Percentiles rank a stretch among this genome's conserved stretches.
These are phyloP conservation scores for Kodamaea ohmeri DNA, from an alignment of 1,139 yeast genomes.

Conservation along the genomic window DNA sequence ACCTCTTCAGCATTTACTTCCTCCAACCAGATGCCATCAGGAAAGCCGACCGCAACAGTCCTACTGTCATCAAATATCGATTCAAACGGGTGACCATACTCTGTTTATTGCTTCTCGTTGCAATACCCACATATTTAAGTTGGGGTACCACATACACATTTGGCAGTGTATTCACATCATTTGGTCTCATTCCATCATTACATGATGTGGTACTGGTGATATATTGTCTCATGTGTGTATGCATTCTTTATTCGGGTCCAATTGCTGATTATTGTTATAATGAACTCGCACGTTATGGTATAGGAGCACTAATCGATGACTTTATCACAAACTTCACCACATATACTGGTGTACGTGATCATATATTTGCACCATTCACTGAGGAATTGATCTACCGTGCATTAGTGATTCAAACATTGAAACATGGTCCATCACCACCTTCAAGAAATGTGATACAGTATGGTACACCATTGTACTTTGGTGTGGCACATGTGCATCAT, in stretches of 20 bases:
- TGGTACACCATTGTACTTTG: slow-evolving; percentile 70
- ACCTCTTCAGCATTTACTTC: slow-evolving; percentile 40
- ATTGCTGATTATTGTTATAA: slow-evolving; percentile 39
- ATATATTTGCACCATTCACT: slow-evolving; percentile 77
- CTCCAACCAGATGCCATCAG: slow-evolving; percentile 24
- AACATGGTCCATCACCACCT: slow-evolving; percentile 5
- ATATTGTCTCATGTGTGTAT: slow-evolving; percentile 30
- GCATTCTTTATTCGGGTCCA: slow-evolving; percentile 58
- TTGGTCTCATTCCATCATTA: slow-evolving; percentile 33
- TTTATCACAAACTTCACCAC: slow-evolving; percentile 26
- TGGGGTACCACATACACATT: slow-evolving; percentile 3
- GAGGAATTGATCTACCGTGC: slow-evolving; percentile 85
- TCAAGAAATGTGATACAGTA: slow-evolving; percentile 6
- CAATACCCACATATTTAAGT: slow-evolving; percentile 22
- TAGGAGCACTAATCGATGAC: slow-evolving; percentile 15
- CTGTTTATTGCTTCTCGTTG: slow-evolving; percentile 27
- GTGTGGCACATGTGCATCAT: slow-evolving; percentile 91
- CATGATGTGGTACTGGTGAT: slow-evolving; percentile 27
- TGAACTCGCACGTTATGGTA: slow-evolving; percentile 8
- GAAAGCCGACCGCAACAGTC: slow-evolving; percentile 45
- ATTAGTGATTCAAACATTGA: slow-evolving; percentile 37
- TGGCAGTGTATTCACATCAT: slow-evolving; percentile 9
- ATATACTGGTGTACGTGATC: slow-evolving; percentile 59
- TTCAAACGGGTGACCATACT: slow-evolving; percentile 34
- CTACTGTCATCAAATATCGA: slow-evolving; percentile 37